Conservation (phyloP, 352 stramenopile species). For the Phytopythium montanum region DNA sequence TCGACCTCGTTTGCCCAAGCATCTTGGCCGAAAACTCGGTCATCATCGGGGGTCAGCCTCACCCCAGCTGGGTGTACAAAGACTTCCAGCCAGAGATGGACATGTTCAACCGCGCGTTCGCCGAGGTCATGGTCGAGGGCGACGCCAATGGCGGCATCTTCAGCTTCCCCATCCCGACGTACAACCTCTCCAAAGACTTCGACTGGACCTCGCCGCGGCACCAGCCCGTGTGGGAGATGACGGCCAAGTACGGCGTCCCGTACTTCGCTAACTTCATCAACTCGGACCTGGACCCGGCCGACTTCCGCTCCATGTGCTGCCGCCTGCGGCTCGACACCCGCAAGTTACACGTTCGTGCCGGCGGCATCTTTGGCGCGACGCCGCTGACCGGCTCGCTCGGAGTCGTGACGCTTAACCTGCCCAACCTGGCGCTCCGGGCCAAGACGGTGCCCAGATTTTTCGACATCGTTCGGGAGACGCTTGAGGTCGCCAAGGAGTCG, state of each 20-base stretch:
- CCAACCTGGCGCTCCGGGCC: constrained; percentile 19
- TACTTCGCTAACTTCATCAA: constrained; percentile 34
- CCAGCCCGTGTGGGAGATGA: constrained; percentile 28
- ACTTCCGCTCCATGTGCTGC: constrained; percentile 27
- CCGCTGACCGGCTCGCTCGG: constrained; percentile 23
- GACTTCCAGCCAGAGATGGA: constrained; percentile 29
- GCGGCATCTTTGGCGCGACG: constrained; percentile 25
- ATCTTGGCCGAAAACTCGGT: constrained; percentile 16
- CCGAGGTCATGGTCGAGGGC: constrained; percentile 27
- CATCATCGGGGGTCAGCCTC: constrained; percentile 24
- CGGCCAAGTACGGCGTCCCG: constrained; percentile 24
- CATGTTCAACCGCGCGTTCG: constrained; percentile 28
- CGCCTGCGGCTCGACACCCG: constrained; percentile 24
- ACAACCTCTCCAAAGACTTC: constrained; percentile 26
- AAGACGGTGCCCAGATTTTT: constrained; percentile 25
- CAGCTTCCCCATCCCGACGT: constrained; percentile 31
- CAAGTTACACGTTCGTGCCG: constrained; percentile 22
- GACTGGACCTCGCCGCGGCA: constrained; percentile 23
- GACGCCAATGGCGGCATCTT: constrained; percentile 29
- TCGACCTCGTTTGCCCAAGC: constrained; percentile 23
- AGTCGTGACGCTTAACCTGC: constrained; percentile 28
- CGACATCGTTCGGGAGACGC: constrained; percentile 19
- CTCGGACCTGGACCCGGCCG: constrained; percentile 21
- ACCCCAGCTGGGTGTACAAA: constrained; percentile 22
- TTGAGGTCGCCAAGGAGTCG: constrained; percentile 23